These are phyloP conservation scores for Leptodermis oblonga DNA, from an alignment of 257 asterid genomes.

Conservation along the genomic window DNA sequence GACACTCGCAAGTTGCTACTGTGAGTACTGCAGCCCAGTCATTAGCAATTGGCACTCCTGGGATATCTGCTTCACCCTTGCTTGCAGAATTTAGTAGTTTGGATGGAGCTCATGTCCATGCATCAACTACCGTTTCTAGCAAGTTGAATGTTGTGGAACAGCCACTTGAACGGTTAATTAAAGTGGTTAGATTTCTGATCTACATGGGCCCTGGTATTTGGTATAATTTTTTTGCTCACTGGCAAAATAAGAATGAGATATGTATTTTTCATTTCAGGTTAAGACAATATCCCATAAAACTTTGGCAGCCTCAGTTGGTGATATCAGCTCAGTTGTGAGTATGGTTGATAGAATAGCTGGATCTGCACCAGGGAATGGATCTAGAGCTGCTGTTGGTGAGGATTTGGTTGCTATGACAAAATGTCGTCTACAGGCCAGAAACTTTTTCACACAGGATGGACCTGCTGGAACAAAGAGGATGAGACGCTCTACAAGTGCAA, in stretches of 20 bases:
- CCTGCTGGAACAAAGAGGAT: conserved; percentile 72
- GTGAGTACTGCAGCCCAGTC: conserved; percentile 70
- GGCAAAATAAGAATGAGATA: neutral
- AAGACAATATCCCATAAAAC: conserved; percentile 58
- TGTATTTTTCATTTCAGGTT: conserved; percentile 43
- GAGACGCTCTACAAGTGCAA: conserved; percentile 63
- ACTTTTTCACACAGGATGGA: conserved; percentile 73
- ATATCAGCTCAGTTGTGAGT: conserved; percentile 81
- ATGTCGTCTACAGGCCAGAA: conserved; percentile 81
- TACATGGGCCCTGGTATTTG: neutral
- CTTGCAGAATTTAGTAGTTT: conserved; percentile 77
- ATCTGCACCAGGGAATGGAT: conserved; percentile 97
- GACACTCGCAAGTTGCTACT: conserved; percentile 49
- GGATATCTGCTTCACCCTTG: conserved; percentile 95
- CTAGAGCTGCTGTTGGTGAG: conserved; percentile 94
- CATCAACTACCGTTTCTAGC: conserved; percentile 53
- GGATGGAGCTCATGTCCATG: conserved; percentile 71
- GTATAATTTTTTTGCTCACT: neutral
- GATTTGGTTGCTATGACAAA: conserved; percentile 95
- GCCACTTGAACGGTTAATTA: conserved; percentile 74
- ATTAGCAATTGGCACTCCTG: conserved; percentile 92
- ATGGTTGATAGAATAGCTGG: conserved; percentile 94
- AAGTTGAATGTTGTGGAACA: conserved; percentile 55
- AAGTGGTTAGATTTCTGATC: conserved; percentile 42
- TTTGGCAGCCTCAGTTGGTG: conserved; percentile 70